Evolutionary conservation across 768 basidiomycete genomes (phyloP).

Genomic region (Rhizopogon sp.): DNA sequence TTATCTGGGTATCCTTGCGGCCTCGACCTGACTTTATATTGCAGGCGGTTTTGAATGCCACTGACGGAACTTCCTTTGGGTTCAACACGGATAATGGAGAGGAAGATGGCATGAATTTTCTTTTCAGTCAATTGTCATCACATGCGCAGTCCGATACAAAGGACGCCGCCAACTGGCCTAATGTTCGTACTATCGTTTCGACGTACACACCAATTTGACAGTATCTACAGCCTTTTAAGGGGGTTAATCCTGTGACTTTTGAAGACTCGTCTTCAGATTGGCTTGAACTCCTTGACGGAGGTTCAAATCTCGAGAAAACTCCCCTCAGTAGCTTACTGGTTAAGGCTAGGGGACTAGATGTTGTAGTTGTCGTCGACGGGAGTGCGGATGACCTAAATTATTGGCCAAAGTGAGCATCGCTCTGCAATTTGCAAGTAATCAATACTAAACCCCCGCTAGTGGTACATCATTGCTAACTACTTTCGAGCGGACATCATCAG

Average conservation of each 20-base stretch:
- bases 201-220: constrained; percentile 3
- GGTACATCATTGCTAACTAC: constrained; percentile 49
- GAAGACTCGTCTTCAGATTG: constrained; percentile 46
- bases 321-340: constrained; percentile 72
- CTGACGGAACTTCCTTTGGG: constrained; percentile 32
- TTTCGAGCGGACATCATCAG: constrained; percentile 36
- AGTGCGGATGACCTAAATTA: constrained; percentile 50
- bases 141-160: constrained; percentile 49
- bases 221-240: constrained; percentile 41
- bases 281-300: constrained; percentile 68
- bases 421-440: neutral
- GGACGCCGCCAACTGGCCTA: constrained; percentile 57
- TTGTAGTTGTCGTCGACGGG: constrained; percentile 72
- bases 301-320: constrained; percentile 64
- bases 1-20: neutral
- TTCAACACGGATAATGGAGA: constrained; percentile 29
- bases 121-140: constrained; percentile 43
- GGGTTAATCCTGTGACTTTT: constrained; percentile 43
- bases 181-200: constrained; percentile 20
- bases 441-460: constrained; percentile 24
- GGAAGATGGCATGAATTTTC: constrained; percentile 37
- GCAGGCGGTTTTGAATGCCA: constrained; percentile 46
- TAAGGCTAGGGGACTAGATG: constrained; percentile 62
- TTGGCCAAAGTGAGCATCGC: constrained; percentile 60
- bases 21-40: neutral